Evolutionary conservation across 2,329 filamentous ascomycete species (phyloP), one percentile per base, ranked within the genome.

Genomic region (Aureobasidium sp.): DNA sequence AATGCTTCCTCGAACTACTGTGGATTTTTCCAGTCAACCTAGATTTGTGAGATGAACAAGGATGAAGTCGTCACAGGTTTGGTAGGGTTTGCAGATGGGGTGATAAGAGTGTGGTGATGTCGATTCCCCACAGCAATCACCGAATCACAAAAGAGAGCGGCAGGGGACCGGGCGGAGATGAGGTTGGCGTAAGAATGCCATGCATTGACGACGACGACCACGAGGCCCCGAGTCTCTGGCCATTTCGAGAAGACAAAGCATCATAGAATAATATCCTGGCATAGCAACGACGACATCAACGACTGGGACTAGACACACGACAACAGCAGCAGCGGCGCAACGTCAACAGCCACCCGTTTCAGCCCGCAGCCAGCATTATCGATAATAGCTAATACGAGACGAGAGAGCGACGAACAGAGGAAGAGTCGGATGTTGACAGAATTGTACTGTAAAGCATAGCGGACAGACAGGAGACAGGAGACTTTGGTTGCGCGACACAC

Each of bases 131-230:
- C 50, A 53, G 12, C 50, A 43, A 55, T 55, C 34, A 43, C 37
- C 24, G n/a, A 53, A 53, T 53, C 51, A 53, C 51, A 26, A 37
- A 20, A 36, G n/a, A 36, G 50, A 17, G 51, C 37, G 51, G 51
- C 51, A 55, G 51, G 37, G 51, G 51, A 41, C 37, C 27, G 37
- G 44, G 55, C 55, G 55, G 55, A 59, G 55, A 59, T 59, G 55
- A 59, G 36, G 43, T 34, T 20, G 55, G 41, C 20, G 15, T n/a
- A 43, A 41, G 39, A 43, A 43, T 43, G 53, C 41, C 53, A 46
- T 57, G 37, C 27, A 57, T 46, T 57, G 53, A 55, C 36, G 34
- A 37, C 36, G 34, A 37, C 53, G 39, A 57, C 39, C 26, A 57
- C 29, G 27, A 46, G 39, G 32, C 17, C 8, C 32, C 53, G 26